Conservation (phyloP, 331 rosid species). For the Pyrus hybrid region DNA sequence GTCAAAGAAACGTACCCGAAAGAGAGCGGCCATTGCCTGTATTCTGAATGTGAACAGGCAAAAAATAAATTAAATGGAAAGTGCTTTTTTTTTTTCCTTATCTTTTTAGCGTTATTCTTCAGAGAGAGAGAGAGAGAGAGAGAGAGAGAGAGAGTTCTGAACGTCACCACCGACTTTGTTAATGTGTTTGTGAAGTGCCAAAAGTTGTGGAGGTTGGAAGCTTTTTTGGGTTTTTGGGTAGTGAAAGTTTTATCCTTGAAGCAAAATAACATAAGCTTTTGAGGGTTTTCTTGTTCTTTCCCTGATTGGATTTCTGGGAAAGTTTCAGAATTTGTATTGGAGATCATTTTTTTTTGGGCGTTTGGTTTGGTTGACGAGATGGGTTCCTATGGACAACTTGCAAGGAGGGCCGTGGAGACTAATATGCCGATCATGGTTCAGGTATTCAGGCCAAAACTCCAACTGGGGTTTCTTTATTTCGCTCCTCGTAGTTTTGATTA, state of each 20-base stretch:
- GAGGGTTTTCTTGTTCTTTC: neutral
- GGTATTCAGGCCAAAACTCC: constrained; percentile 31
- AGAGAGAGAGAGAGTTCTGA: neutral
- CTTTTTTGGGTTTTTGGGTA: neutral
- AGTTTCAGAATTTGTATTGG: constrained; percentile 12
- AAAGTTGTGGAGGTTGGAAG: neutral
- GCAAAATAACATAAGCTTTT: neutral
- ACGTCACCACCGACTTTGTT: neutral
- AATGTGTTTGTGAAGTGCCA: neutral
- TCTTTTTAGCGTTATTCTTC: neutral
- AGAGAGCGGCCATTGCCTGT: neutral
- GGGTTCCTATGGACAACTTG: constrained; percentile 70
- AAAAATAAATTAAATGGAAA: neutral
- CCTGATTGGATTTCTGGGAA: neutral
- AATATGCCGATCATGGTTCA: constrained; percentile 85
- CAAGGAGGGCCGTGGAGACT: constrained; percentile 76
- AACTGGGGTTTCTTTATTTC: neutral
- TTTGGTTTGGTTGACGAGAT: constrained; percentile 30
- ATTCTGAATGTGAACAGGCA: neutral
- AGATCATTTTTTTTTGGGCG: neutral
- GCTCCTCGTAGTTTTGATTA: neutral
- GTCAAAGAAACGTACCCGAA: neutral
- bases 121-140: neutral
- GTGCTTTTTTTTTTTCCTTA: constrained; percentile 1
- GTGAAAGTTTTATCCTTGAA: neutral